phyloP scores from a whole-genome alignment of 306 rosid species.

The Canavalia gladiata region DNA sequence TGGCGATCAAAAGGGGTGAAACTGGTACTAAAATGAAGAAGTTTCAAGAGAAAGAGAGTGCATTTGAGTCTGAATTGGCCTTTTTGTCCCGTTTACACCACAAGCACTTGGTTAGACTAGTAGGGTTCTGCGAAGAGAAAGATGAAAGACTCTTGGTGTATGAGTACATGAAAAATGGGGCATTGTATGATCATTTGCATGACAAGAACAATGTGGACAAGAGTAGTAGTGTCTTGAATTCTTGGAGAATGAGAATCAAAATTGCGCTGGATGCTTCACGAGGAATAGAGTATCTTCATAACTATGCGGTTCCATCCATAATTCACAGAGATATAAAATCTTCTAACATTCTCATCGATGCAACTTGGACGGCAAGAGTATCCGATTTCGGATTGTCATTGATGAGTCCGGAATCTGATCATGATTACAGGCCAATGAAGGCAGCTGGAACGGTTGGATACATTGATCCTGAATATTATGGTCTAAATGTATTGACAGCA shows the following conservation, averaged over 20 bases:
- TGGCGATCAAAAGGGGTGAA: conserved; percentile 94
- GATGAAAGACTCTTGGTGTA: conserved; percentile 93
- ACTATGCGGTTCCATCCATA: conserved; percentile 91
- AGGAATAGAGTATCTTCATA: conserved; percentile 95
- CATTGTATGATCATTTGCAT: conserved; percentile 85
- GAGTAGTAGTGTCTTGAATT: conserved; percentile 67
- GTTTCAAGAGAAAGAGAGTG: conserved; percentile 92
- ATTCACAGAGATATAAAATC: conserved; percentile 96
- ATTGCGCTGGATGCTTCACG: conserved; percentile 88
- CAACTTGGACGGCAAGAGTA: conserved; percentile 82
- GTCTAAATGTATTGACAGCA: conserved; percentile 86
- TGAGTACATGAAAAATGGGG: conserved; percentile 95
- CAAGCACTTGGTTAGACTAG: conserved; percentile 90
- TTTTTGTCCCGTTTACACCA: conserved; percentile 94
- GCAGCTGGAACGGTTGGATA: conserved; percentile 96
- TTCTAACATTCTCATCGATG: conserved; percentile 84
- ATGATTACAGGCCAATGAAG: conserved; percentile 65
- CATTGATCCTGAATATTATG: conserved; percentile 97
- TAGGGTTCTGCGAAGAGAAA: conserved; percentile 89
- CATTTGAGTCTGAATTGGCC: conserved; percentile 89
- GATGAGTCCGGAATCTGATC: conserved; percentile 75
- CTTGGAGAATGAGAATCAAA: conserved; percentile 93
- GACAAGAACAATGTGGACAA: conserved; percentile 76
- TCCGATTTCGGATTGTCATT: conserved; percentile 94
- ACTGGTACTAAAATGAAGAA: conserved; percentile 65